Conservation (phyloP, 75 land plant genomes). For the Adiantum capillusveneris region DNA sequence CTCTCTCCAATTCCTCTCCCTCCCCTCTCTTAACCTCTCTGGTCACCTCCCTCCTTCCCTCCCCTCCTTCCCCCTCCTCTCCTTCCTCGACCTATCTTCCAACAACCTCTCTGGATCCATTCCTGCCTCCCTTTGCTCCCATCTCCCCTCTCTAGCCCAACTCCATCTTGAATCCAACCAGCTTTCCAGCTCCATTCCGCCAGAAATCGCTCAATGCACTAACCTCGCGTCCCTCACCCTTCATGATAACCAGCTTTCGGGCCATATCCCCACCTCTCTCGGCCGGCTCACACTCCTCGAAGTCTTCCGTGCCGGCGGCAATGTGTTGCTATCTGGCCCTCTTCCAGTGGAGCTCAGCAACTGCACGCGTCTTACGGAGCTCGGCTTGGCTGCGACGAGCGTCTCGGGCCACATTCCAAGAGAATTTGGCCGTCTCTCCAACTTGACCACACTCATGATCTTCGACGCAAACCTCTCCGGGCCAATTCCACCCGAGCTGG, state of each 20-base stretch:
- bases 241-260: constrained; percentile 37
- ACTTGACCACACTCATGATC: constrained; percentile 41
- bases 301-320: constrained; percentile 31
- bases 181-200: constrained; percentile 30
- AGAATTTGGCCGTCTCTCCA: constrained; percentile 44
- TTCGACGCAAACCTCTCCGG: constrained; percentile 43
- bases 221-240: constrained; percentile 19
- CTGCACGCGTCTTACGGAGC: constrained; percentile 46
- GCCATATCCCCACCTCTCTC: constrained; percentile 51
- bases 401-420: constrained; percentile 42
- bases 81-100: constrained; percentile 39
- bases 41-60: too few species aligned
- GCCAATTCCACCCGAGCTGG: constrained; percentile 38
- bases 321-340: constrained; percentile 29
- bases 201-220: constrained; percentile 13
- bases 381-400: constrained; percentile 43
- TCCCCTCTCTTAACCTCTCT: too few species aligned
- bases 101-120: constrained; percentile 41
- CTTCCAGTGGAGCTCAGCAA: constrained; percentile 47
- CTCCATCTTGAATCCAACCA: constrained; percentile 19
- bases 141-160: constrained; percentile 16
- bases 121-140: constrained; percentile 18
- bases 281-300: constrained; percentile 39
- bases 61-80: background rate
- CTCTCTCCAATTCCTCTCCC: too few species aligned